Evolutionary conservation across 345 rosid species (phyloP).

Genomic region (Populus alba): DNA sequence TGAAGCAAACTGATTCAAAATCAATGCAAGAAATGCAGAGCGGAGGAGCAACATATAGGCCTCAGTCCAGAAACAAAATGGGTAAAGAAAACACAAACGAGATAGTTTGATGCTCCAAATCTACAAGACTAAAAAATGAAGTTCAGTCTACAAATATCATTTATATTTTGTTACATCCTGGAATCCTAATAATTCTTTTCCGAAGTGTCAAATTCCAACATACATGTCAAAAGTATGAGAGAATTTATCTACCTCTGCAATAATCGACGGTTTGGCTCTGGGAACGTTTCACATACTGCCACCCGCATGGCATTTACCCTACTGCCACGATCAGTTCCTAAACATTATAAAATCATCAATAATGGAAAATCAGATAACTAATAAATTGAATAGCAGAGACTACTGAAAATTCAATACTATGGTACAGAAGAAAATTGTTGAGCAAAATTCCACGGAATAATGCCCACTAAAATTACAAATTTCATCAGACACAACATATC

Average conservation of each 20-base stretch:
- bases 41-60: background rate
- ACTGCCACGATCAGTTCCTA: slow-evolving; percentile 68
- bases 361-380: slow-evolving; percentile 7
- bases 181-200: background rate
- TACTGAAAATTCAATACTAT: slow-evolving; percentile 5
- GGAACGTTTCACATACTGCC: slow-evolving; percentile 92
- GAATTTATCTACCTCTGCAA: slow-evolving; percentile 67
- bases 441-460: background rate
- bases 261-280: slow-evolving; percentile 95
- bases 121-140: background rate
- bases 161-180: background rate
- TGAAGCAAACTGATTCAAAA: background rate
- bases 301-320: slow-evolving; percentile 77
- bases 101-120: background rate
- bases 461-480: background rate
- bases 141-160: background rate
- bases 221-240: background rate
- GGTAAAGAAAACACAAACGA: background rate
- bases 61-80: background rate
- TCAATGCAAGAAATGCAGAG: background rate
- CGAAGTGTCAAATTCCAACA: background rate
- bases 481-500: background rate
- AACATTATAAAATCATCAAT: slow-evolving; percentile 12
- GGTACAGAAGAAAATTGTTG: background rate
- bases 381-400: background rate